Conservation (phyloP, 352 stramenopile genomes). For the Globisporangium solare region DNA sequence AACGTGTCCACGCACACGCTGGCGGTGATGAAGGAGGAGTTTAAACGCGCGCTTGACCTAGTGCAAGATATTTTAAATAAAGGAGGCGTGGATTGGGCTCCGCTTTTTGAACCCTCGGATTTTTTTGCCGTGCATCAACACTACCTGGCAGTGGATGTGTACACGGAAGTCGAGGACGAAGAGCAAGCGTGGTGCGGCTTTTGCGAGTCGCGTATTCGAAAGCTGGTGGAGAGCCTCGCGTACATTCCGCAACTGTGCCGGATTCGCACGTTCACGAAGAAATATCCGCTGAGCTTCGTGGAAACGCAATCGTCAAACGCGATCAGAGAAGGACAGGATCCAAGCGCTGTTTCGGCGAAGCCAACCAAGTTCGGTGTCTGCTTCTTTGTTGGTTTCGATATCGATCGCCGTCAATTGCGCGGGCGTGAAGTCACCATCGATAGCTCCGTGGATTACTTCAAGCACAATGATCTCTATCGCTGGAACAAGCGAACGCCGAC, state of each 20-base stretch:
- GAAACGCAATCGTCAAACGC: conserved; percentile 13
- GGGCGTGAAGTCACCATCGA: conserved; percentile 82
- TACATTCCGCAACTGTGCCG: conserved; percentile 78
- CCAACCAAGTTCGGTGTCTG: conserved; percentile 67
- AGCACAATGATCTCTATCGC: conserved; percentile 84
- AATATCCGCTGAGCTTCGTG: conserved; percentile 71
- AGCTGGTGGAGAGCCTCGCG: conserved; percentile 85
- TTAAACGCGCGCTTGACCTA: conserved; percentile 73
- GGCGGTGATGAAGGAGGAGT: conserved; percentile 93
- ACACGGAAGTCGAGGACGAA: conserved; percentile 82
- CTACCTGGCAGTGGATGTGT: conserved; percentile 91
- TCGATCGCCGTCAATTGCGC: conserved; percentile 73
- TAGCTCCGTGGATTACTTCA: conserved; percentile 86
- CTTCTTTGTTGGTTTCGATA: conserved; percentile 85
- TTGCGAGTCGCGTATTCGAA: conserved; percentile 91
- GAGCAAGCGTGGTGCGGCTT: conserved; percentile 93
- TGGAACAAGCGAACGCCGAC: conserved; percentile 85
- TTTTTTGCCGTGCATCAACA: conserved; percentile 89
- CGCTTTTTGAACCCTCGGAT: conserved; percentile 77
- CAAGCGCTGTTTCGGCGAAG: conserved; percentile 12
- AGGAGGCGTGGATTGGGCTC: conserved; percentile 70
- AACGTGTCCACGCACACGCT: conserved; percentile 95
- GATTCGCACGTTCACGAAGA: conserved; percentile 83
- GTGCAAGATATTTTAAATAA: conserved; percentile 85
- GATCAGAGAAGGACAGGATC: conserved; percentile 16